A percentile compares a stretch with the other conserved stretches of the same genome.
Evolutionary conservation across 108 stramenopile genomes (phyloP).

Genomic region (Skeletonema potamos): DNA sequence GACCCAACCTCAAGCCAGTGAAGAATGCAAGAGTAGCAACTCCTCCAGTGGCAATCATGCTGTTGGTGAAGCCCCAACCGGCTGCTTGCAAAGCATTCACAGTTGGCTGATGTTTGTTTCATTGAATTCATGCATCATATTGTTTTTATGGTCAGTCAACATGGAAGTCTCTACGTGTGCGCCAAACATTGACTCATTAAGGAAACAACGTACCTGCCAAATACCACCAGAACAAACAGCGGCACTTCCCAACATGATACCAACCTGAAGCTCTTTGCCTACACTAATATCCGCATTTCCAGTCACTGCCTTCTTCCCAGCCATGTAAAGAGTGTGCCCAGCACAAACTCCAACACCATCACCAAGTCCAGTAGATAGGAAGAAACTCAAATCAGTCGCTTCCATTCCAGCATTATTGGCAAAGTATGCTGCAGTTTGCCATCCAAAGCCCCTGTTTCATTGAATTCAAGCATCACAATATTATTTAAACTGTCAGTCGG

Average conservation of each 20-base stretch:
- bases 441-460: constrained; percentile 22
- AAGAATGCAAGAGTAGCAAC: not conserved
- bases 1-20: not conserved
- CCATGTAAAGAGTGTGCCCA: constrained; percentile 14
- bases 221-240: constrained; percentile 19
- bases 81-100: constrained; percentile 1
- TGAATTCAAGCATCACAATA: no score
- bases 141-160: not conserved
- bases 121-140: no score
- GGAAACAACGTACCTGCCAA: not conserved
- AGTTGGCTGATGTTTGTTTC: not conserved
- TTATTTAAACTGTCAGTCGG: no score
- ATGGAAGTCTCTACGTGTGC: not conserved
- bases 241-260: constrained; percentile 14
- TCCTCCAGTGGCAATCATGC: not conserved
- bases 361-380: constrained; percentile 18
- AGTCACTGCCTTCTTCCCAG: constrained; percentile 10
- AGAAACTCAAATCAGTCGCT: constrained; percentile 4
- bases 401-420: constrained; percentile 6
- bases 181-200: no score
- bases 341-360: constrained; percentile 13
- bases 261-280: not conserved
- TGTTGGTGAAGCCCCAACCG: not conserved
- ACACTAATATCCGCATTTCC: not conserved
- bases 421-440: constrained; percentile 11